These are phyloP conservation scores for Inonotus obliquus DNA, from an alignment of 1,284 basidiomycete genomes.

Conservation along the genomic window DNA sequence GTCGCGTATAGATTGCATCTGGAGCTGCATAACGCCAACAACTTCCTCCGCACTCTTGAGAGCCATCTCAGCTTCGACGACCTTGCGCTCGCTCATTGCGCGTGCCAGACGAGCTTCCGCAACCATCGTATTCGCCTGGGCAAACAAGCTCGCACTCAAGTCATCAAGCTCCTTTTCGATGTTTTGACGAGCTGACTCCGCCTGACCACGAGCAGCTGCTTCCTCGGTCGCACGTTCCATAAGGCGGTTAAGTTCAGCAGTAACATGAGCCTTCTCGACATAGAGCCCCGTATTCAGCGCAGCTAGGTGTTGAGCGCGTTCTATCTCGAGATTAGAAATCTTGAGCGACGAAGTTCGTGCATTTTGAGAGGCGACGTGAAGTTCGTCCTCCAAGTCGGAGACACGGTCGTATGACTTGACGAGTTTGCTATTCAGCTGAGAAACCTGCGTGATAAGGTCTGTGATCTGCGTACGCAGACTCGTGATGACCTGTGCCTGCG, in stretches of 20 bases:
- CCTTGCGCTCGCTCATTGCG: slow-evolving; percentile 79
- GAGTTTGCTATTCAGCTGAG: slow-evolving; percentile 88
- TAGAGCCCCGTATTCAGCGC: slow-evolving; percentile 85
- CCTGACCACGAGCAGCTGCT: slow-evolving; percentile 85
- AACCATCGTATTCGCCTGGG: slow-evolving; percentile 91
- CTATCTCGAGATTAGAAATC: slow-evolving; percentile 67
- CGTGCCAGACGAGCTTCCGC: slow-evolving; percentile 79
- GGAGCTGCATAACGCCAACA: slow-evolving; percentile 77
- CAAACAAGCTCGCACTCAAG: slow-evolving; percentile 83
- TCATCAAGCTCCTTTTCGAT: slow-evolving; percentile 93
- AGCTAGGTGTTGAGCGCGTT: slow-evolving; percentile 72
- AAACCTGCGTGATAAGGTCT: slow-evolving; percentile 86
- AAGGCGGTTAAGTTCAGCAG: slow-evolving; percentile 85
- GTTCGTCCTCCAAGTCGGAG: slow-evolving; percentile 89
- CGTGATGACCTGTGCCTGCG: slow-evolving; percentile 70
- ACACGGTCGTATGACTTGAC: slow-evolving; percentile 89
- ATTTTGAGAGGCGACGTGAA: slow-evolving; percentile 63
- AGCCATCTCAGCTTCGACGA: slow-evolving; percentile 75
- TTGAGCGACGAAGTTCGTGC: slow-evolving; percentile 56
- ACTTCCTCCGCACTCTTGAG: slow-evolving; percentile 84
- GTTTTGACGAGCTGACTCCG: slow-evolving; percentile 75
- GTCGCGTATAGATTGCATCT: slow-evolving; percentile 71
- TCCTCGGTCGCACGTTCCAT: slow-evolving; percentile 96
- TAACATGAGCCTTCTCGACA: slow-evolving; percentile 90
- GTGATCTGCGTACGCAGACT: slow-evolving; percentile 78